Percentiles rank a stretch among this genome's conserved stretches.
phyloP scores from a whole-genome alignment of 208 protist genomes.

The Leishmania gerbilli region DNA sequence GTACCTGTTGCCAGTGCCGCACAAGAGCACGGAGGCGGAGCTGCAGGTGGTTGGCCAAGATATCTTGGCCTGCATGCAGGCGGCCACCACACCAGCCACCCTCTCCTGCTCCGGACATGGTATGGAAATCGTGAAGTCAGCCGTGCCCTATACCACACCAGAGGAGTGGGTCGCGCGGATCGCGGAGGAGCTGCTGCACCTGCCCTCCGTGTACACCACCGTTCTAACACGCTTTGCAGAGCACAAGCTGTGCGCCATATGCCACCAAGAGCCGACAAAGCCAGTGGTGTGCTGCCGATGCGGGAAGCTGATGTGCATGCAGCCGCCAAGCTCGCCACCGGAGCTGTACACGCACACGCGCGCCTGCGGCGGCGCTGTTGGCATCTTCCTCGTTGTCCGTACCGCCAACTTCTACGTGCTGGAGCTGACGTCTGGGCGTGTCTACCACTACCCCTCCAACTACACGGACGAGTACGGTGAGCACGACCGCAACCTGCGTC shows the following conservation, averaged over 20 bases:
- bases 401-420: slow-evolving; percentile 48
- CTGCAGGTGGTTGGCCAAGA: slow-evolving; percentile 19
- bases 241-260: slow-evolving; percentile 26
- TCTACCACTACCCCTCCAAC: slow-evolving; percentile 32
- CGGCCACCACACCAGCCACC: background rate
- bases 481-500: slow-evolving; percentile 30
- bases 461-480: slow-evolving; percentile 80
- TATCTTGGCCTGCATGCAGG: background rate
- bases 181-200: slow-evolving; percentile 48
- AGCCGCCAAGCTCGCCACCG: slow-evolving; percentile 15
- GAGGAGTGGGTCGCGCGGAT: slow-evolving; percentile 40
- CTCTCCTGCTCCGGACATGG: background rate
- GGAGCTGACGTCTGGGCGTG: slow-evolving; percentile 39
- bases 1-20: slow-evolving; percentile 41
- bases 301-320: slow-evolving; percentile 44
- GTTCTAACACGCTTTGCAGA: slow-evolving; percentile 38
- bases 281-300: slow-evolving; percentile 69
- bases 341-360: slow-evolving; percentile 66
- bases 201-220: slow-evolving; percentile 37
- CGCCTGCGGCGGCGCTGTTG: slow-evolving; percentile 51
- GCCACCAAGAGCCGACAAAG: slow-evolving; percentile 27
- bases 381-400: slow-evolving; percentile 52
- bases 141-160: slow-evolving; percentile 14
- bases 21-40: slow-evolving; percentile 5
- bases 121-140: slow-evolving; percentile 7